Evolutionary conservation across 805 yeast genomes (phyloP), one percentile per base, ranked within the genome.

Genomic region (Cyberlindnera subsufficiens): DNA sequence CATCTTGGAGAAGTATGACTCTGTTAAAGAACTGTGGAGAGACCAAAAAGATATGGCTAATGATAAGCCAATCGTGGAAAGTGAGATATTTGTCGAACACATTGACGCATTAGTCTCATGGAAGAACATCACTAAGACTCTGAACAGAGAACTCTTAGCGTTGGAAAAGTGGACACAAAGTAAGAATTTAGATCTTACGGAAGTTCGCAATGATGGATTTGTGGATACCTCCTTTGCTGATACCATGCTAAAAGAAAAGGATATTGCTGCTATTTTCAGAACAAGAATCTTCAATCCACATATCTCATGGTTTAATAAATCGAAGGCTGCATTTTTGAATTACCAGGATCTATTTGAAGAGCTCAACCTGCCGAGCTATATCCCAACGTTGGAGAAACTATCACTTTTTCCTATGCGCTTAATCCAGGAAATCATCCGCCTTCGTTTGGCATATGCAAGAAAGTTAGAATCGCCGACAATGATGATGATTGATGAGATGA

Each of bases 401-500:
- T 74, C 88, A 32, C 68, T 75, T 42, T 86, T 93, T 48, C 97
- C 98, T 0, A 71, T 87, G 54, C 78, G 77, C 47, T 67, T 93
- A 36, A 81, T 89, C 53, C 83, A 82, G 55, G 96, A 87, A 54
- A 75, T 87, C 40, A 82, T 90, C 35, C 73, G 74, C 30, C 75
- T 86, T 34, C 74, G 97, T 51, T 67, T 91, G 36, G 68, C 73
- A 2, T 89, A 86, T 59, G 96, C 97, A 3, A 72, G 76, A 59
- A 84, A 83, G 55, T 65, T 91, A 38, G 78, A 75, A 40, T 85
- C 83, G 54, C 96, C 96, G 2, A 89, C 97, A 0, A 78, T 90
- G 80, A 85, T 88, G 89, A 86, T 88, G 82, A 86, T 93, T 52
- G 99, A 93, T 62, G 96, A 91, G 64, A 83, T 88, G 75, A 76